phyloP scores from a whole-genome alignment of 495 filamentous ascomycete species.

The Amphirosellinia nigrospora region DNA sequence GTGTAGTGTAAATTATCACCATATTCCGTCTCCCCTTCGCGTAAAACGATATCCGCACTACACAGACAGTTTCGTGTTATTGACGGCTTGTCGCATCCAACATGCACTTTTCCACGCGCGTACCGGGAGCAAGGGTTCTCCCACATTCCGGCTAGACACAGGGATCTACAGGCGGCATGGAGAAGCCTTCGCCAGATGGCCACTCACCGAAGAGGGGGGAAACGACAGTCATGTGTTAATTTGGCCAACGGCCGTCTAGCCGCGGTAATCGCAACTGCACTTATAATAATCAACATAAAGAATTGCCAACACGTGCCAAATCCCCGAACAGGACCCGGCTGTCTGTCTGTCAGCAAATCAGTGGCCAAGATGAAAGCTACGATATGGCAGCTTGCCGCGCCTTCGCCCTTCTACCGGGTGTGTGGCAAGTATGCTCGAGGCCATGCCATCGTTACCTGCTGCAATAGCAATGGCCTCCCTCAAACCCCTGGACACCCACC shows the following conservation, averaged over 20 bases:
- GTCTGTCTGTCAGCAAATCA: not conserved
- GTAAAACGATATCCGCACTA: not conserved
- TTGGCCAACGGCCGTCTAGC: not conserved
- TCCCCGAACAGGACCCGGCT: not conserved
- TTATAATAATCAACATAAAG: slow-evolving; percentile 12
- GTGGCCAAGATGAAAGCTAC: slow-evolving; percentile 17
- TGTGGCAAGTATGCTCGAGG: slow-evolving; percentile 25
- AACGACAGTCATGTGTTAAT: not conserved
- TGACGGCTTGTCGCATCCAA: slow-evolving; percentile 2
- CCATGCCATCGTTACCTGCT: not conserved
- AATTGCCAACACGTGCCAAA: not conserved
- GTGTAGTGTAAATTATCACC: not conserved
- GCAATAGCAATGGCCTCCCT: not conserved
- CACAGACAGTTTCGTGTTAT: slow-evolving; percentile 8
- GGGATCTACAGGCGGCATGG: slow-evolving; percentile 16
- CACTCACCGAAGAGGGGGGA: slow-evolving; percentile 19
- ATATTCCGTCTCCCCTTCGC: not conserved
- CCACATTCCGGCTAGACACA: slow-evolving; percentile 23
- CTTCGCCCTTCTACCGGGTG: slow-evolving; percentile 16
- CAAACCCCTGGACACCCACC: slow-evolving; percentile 7
- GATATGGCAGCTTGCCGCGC: slow-evolving; percentile 19
- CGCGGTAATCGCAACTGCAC: not conserved
- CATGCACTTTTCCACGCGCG: slow-evolving; percentile 12
- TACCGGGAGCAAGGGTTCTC: slow-evolving; percentile 14
- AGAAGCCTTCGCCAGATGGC: slow-evolving; percentile 3